Base-by-base conservation (phyloP, 228 moss, liverwort and hornwort species). In the Sphagnum magellanicum region DNA sequence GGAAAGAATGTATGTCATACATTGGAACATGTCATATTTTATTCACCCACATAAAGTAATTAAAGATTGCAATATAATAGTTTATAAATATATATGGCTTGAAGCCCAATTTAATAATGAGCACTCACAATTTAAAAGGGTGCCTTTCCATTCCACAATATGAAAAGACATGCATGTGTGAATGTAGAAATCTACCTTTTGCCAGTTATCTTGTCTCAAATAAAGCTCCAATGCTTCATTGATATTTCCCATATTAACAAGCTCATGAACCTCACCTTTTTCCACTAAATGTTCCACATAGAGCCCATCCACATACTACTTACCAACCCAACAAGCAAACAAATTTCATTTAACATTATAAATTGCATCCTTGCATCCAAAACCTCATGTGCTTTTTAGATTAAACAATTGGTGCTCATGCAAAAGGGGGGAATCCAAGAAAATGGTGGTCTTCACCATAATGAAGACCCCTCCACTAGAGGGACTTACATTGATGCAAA, bases 181-280 rank as follows among this genome's bases (percentile, higher is more conserved):
- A 8, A 8, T 55, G 55, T 55, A 55, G 55, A 12, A 55, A 3
- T 13, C 62, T 71, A 90, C 98, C 92, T 94, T 89, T 57, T 72
- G 63, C 94, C 94, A 98, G 52, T 89, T 73, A 15, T 81, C 73
- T 52, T 77, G 87, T 72, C 85, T 79, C 6, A 77, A 78, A 70
- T 84, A 90, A 50, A 98, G 73, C 66, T 92, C 92, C 68, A 98
- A 67, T 52, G 98, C 98, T 52, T 92, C 87, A 50, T 75, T 70
- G 66, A 92, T 50, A 60, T 98, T 83, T 58, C 94, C 98, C 67
- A 81, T 77, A 78, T 90, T 90, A 65, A 98, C 84, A 72, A 98
- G 91, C 79, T 89, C 81, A 16, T 77, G 71, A 0, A 90, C 85
- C 11, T 86, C 77, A 10, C 90, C 89, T 60, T 80, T 91, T 47